These are phyloP conservation scores for Peronospora farinosa DNA, from an alignment of 352 stramenopile genomes.

Conservation along the genomic window DNA sequence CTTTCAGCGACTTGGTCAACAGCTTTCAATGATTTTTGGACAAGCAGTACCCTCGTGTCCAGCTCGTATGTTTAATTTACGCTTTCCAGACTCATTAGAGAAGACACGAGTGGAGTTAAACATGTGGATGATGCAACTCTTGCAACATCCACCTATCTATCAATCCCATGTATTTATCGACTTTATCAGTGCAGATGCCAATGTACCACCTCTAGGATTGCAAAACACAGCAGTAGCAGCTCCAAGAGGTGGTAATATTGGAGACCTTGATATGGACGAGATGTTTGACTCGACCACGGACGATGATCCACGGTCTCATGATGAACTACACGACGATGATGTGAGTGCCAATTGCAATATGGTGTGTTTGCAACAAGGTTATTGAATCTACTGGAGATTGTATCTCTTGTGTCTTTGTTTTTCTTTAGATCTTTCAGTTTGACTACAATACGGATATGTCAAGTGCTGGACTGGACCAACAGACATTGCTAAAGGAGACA, in stretches of 20 bases:
- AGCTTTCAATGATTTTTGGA: conserved; percentile 70
- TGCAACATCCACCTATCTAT: conserved; percentile 73
- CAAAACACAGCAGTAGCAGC: conserved; percentile 18
- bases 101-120: conserved; percentile 64
- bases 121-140: conserved; percentile 78
- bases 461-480: conserved; percentile 31
- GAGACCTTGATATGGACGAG: conserved; percentile 76
- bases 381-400: too few relatives aligned
- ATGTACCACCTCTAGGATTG: conserved; percentile 52
- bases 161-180: conserved; percentile 80
- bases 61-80: conserved; percentile 45
- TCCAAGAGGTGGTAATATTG: conserved; percentile 45
- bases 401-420: neutral
- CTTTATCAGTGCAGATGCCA: conserved; percentile 75
- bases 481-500: conserved; percentile 45
- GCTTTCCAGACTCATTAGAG: conserved; percentile 63
- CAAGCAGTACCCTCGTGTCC: conserved; percentile 54
- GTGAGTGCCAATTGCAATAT: conserved; percentile 17
- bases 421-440: conserved; percentile 58
- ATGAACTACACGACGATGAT: conserved; percentile 51
- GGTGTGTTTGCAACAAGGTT: too few relatives aligned
- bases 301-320: conserved; percentile 43
- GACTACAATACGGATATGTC: conserved; percentile 60
- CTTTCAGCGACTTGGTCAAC: conserved; percentile 67
- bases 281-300: conserved; percentile 73